phyloP scores from a whole-genome alignment of 495 filamentous ascomycete species.

The Copromyces sp. region DNA sequence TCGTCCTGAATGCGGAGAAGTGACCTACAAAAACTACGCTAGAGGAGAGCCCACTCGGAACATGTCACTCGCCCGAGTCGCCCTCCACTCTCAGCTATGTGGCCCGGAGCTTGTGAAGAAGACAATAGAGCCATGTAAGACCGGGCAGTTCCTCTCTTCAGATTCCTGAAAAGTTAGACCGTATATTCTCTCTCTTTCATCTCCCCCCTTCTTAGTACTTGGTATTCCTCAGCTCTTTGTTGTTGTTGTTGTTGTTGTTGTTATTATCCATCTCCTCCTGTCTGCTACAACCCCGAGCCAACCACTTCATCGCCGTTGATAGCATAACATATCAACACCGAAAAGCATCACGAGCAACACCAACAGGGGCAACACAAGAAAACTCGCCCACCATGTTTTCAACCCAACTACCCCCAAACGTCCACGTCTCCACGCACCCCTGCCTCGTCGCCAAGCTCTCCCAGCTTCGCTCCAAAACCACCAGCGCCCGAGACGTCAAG shows the following conservation, averaged over 20 bases:
- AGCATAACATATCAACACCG: neutral
- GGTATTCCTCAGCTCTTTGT: neutral
- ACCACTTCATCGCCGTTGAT: neutral
- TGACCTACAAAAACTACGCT: neutral
- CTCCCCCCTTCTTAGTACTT: neutral
- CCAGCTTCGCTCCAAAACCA: conserved; percentile 64
- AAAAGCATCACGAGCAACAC: too few relatives aligned
- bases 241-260: too few relatives aligned
- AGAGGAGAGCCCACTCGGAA: too few relatives aligned
- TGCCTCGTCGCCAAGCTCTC: conserved; percentile 83
- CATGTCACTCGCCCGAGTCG: neutral
- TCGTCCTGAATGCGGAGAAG: neutral
- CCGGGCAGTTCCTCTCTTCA: neutral
- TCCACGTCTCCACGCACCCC: conserved; percentile 78
- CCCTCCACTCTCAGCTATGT: neutral
- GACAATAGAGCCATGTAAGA: neutral
- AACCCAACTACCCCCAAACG: conserved; percentile 49
- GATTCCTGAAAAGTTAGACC: neutral
- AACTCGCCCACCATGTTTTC: conserved; percentile 7
- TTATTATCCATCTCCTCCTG: too few relatives aligned
- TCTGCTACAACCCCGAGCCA: neutral
- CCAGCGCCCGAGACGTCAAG: conserved; percentile 68
- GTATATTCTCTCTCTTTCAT: neutral
- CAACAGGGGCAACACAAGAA: neutral
- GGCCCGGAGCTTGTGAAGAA: neutral